phyloP scores from a whole-genome alignment of 1,284 basidiomycete genomes.

The Ustilago esculenta region DNA sequence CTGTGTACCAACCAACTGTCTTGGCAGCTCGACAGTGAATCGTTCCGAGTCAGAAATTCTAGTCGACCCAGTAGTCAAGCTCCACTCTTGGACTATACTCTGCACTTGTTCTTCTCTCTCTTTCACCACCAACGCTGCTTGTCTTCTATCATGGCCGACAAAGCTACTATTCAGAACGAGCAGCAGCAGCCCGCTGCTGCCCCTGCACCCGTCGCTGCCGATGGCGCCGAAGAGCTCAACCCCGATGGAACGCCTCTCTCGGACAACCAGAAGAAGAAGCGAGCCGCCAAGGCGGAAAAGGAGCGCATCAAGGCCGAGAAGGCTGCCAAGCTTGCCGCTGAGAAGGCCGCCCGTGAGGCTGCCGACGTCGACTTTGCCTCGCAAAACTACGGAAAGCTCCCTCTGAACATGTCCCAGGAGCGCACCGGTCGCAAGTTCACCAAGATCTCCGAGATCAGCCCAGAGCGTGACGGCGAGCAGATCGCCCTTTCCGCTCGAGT shows the following conservation, averaged over 20 bases:
- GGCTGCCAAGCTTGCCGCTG: slow-evolving; percentile 81
- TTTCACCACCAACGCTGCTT: not conserved
- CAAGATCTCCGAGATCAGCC: slow-evolving; percentile 77
- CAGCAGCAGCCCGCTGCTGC: slow-evolving; percentile 20
- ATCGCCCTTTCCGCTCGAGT: slow-evolving; percentile 89
- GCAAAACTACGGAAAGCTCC: slow-evolving; percentile 88
- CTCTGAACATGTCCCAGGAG: slow-evolving; percentile 89
- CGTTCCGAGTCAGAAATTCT: slow-evolving; percentile 34
- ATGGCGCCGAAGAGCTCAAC: slow-evolving; percentile 52
- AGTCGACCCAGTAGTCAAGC: not conserved
- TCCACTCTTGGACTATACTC: not conserved
- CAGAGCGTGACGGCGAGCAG: slow-evolving; percentile 78
- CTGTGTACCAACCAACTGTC: not conserved
- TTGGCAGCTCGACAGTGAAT: not conserved
- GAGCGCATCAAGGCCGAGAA: slow-evolving; percentile 75
- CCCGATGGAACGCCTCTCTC: slow-evolving; percentile 71
- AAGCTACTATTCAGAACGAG: slow-evolving; percentile 35
- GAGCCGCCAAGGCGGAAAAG: slow-evolving; percentile 90
- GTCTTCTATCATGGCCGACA: slow-evolving; percentile 34
- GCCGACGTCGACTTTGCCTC: slow-evolving; percentile 84
- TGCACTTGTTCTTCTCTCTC: not conserved
- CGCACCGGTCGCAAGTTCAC: slow-evolving; percentile 70
- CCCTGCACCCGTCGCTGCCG: slow-evolving; percentile 8
- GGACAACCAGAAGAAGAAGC: slow-evolving; percentile 92
- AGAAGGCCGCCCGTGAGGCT: slow-evolving; percentile 78